Conservation (phyloP, 2,329 filamentous ascomycete species). For the Xylaria sp. region DNA sequence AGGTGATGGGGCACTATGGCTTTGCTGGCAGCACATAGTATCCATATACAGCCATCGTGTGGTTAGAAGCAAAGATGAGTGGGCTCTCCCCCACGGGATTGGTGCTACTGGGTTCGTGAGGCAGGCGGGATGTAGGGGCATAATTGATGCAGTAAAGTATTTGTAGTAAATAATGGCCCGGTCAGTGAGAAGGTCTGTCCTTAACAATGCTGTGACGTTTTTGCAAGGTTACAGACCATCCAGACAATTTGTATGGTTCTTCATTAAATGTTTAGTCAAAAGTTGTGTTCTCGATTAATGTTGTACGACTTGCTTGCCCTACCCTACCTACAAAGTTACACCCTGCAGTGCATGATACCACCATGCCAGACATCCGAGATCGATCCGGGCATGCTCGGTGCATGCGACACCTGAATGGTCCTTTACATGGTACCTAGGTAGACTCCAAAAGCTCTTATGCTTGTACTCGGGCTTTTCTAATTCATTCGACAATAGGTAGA, state of each 20-base stretch:
- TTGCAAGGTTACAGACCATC: conserved; percentile 18
- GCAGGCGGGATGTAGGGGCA: conserved; percentile 10
- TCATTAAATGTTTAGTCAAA: conserved; percentile 14
- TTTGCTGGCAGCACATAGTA: conserved; percentile 37
- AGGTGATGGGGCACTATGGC: conserved; percentile 19
- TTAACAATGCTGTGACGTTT: conserved; percentile 14
- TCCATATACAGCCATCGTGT: conserved; percentile 23
- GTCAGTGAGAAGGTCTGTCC: conserved; percentile 10
- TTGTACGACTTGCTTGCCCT: conserved; percentile 26
- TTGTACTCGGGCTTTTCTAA: conserved; percentile 8
- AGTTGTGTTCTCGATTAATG: conserved; percentile 25
- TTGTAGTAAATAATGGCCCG: conserved; percentile 32
- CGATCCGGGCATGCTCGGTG: conserved; percentile 25
- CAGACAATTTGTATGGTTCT: conserved; percentile 26
- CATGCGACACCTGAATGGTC: conserved; percentile 20
- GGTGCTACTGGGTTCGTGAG: conserved; percentile 19
- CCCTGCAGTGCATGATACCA: conserved; percentile 25
- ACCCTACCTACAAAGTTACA: conserved; percentile 20
- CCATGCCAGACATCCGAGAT: conserved; percentile 29
- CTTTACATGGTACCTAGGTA: conserved; percentile 16
- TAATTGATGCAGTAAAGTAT: conserved; percentile 26
- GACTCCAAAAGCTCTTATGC: background rate
- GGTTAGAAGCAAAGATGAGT: conserved; percentile 32
- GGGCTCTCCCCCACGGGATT: conserved; percentile 27
- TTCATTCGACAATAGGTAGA: conserved; percentile 7